Base-by-base conservation (phyloP, 176 grass and related monocot genomes). In the Lolium perenne region DNA sequence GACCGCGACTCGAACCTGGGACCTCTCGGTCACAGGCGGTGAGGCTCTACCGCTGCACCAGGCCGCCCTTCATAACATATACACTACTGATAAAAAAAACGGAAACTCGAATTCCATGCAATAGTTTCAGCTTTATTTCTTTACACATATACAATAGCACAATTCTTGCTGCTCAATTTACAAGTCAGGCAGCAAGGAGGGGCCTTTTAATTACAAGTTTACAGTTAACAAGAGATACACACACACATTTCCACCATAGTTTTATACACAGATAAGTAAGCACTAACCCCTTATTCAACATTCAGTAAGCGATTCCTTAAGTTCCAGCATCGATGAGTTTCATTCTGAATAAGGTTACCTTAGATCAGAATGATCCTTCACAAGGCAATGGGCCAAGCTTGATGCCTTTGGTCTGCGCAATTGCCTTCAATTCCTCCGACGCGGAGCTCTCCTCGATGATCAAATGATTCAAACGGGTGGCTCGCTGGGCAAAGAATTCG, bases 371-470 rank as follows among this genome's bases (percentile, higher is more conserved):
- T 53, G 69, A 38, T 84, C 70, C 76, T 70, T 84, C 69, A 18
- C 59, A 80, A 50, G 20, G 64, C 49, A 71, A 84, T 84, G 87
- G 77, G 56, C 87, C 80, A 78, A 98, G 76, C 55, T 89, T 89
- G 8, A 95, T 54, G 26, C 83, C 82, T 86, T 95, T 95, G 32
- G 15, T 90, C 18, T 25, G 46, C 53, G 87, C 67, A 48, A 89
- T 74, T 23, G n/a, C 63, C 57, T 71, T 86, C 21, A 91, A 76
- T 67, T 74, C 78, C 21, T 91, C 90, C 0, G 89, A 94, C 14
- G 94, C 60, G 29, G 21, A 84, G 71, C 78, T 79, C 35, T 94
- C 93, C 79, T 98, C 93, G 0, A 98, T 47, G 66, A 91, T 88
- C 26, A 95, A 18, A 38, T 84, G 86, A 78, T 76, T 87, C 86